Base-by-base conservation (phyloP, 2,329 filamentous ascomycete species). In the Exophiala alcalophila region DNA sequence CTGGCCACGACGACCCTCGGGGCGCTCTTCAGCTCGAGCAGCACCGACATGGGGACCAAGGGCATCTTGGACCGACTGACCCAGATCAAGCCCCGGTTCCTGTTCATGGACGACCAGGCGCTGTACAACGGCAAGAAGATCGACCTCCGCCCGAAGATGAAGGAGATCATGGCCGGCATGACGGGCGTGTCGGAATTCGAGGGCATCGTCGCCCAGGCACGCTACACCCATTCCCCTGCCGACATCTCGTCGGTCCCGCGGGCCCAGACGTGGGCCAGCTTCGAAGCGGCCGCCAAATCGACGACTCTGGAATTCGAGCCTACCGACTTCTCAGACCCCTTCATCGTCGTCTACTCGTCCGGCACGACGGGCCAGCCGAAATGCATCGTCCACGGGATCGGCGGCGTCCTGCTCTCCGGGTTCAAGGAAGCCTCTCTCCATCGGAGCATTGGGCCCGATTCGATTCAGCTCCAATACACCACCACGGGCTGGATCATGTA, bases 401-500 rank as follows among this genome's bases (percentile, higher is more conserved):
- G 65, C 14, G 65, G 65, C 1, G 59, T 65, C 9, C 40, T 67
- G 11, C 47, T 68, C 28, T 65, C 59, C 23, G 50, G 62, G 2
- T 63, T 62, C 27, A 82, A 90, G 59, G 87, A 94, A 60, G 69
- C 67, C 1, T 63, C 59, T 15, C 57, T 82, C 15, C 77, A 82
- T 52, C 61, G 68, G 5, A 66, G 74, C 34, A 54, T 72, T 28
- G 61, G 61, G 0, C 59, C 70, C 0, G 60, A 67, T 1, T 71
- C 61, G 11, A 68, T 72, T 0, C 59, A 65, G 6, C 52, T 82
- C 23, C 79, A 83, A 57, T 82, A 78, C 56, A 83, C 80, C 1
- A 84, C 80, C 0, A 88, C 84, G 0, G 84, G 85, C 0, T 94
- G 87, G 87, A 92, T 94, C 65, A 94, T 94, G 87, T 92, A 91